A percentile compares a stretch with the other conserved stretches of the same genome.
Evolutionary conservation across 306 rosid genomes (phyloP).

Genomic region (Sindora glabra): DNA sequence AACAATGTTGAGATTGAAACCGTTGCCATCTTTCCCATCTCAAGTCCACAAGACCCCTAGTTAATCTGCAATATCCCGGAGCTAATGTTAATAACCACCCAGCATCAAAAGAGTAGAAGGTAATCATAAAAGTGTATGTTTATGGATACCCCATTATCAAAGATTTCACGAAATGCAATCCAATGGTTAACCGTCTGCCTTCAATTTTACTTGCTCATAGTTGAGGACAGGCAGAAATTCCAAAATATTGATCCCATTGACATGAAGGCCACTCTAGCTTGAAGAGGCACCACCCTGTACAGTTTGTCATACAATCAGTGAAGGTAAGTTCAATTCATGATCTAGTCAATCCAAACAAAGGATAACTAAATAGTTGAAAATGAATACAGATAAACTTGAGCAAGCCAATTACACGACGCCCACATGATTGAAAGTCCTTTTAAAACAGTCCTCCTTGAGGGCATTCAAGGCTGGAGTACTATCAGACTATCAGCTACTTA

Average conservation of each 20-base stretch:
- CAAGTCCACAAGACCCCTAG: background rate
- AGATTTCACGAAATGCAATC: constrained; percentile 10
- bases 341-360: background rate
- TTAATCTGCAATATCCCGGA: constrained; percentile 13
- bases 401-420: background rate
- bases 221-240: constrained; percentile 83
- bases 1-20: background rate
- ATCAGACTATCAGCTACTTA: background rate
- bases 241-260: constrained; percentile 83
- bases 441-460: background rate
- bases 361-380: background rate
- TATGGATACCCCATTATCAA: constrained; percentile 19
- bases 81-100: constrained; percentile 1
- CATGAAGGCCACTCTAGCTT: constrained; percentile 89
- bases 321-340: background rate
- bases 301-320: constrained; percentile 15
- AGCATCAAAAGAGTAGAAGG: background rate
- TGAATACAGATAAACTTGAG: background rate
- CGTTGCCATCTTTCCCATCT: background rate
- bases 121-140: background rate
- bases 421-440: background rate
- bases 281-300: constrained; percentile 90
- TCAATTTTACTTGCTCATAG: constrained; percentile 67
- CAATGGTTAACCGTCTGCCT: background rate
- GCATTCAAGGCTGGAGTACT: background rate